These are phyloP conservation scores for Boletus reticulatus DNA, from an alignment of 768 basidiomycete species.

Conservation along the genomic window DNA sequence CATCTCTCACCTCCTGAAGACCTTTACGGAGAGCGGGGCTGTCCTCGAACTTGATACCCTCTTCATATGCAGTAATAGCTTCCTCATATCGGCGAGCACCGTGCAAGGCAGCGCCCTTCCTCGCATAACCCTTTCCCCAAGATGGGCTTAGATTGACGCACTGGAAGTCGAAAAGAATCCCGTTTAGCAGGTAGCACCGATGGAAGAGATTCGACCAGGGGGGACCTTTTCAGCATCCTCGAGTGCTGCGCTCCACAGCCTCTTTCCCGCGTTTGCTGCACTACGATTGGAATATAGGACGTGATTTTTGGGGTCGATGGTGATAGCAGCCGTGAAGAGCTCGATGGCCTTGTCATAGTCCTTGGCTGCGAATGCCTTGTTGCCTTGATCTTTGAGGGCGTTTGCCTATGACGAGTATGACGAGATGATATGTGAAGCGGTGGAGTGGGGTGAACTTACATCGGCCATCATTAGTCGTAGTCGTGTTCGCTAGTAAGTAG, in stretches of 20 bases:
- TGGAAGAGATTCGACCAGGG: not conserved
- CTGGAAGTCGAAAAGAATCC: conserved; percentile 36
- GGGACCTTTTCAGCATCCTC: conserved; percentile 86
- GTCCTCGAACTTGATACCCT: conserved; percentile 79
- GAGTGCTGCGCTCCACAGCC: conserved; percentile 70
- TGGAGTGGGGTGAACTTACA: conserved; percentile 22
- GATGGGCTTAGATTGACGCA: conserved; percentile 74
- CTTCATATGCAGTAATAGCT: conserved; percentile 80
- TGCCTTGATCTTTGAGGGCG: conserved; percentile 86
- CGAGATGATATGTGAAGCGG: not conserved
- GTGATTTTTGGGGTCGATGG: conserved; percentile 77
- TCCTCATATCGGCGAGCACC: conserved; percentile 77
- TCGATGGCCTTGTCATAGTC: conserved; percentile 88
- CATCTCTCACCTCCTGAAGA: conserved; percentile 83
- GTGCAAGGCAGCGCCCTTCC: conserved; percentile 92
- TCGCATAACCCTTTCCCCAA: conserved; percentile 89
- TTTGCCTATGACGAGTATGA: conserved; percentile 39
- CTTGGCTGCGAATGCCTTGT: conserved; percentile 93
- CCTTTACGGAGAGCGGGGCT: conserved; percentile 83
- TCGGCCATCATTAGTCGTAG: conserved; percentile 30
- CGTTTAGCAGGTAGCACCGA: conserved; percentile 3
- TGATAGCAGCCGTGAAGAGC: conserved; percentile 79
- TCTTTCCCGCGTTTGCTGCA: conserved; percentile 87
- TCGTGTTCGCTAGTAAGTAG: not conserved
- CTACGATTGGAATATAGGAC: conserved; percentile 93